phyloP scores from a whole-genome alignment of 352 stramenopile species.

The Globisporangium cederbergense region DNA sequence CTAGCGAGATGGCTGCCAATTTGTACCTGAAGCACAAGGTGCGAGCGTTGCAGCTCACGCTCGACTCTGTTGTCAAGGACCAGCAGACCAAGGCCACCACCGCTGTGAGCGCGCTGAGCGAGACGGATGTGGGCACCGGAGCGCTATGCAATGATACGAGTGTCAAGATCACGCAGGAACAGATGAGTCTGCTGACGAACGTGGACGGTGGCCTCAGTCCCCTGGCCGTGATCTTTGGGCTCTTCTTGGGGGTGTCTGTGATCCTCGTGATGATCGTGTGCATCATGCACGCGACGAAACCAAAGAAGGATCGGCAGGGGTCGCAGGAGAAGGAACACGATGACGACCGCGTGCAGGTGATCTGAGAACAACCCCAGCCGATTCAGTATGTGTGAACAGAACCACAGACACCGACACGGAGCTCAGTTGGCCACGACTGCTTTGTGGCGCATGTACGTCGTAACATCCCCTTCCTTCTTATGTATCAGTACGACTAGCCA shows the following conservation, averaged over 20 bases:
- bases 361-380: slow-evolving; percentile 1
- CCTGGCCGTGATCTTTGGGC: slow-evolving; percentile 15
- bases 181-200: slow-evolving; percentile 16
- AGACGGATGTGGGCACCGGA: not conserved
- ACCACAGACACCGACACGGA: not conserved
- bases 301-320: slow-evolving; percentile 11
- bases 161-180: slow-evolving; percentile 16
- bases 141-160: slow-evolving; percentile 13
- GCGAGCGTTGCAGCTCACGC: slow-evolving; percentile 13
- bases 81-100: not conserved
- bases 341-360: slow-evolving; percentile 13
- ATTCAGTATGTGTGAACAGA: not conserved
- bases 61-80: slow-evolving; percentile 11
- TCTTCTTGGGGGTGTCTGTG: slow-evolving; percentile 16
- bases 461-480: not conserved
- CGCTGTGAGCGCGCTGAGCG: slow-evolving; percentile 5
- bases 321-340: slow-evolving; percentile 10
- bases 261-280: slow-evolving; percentile 23
- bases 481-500: not conserved
- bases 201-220: slow-evolving; percentile 15
- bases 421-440: not conserved
- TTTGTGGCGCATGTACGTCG: not conserved
- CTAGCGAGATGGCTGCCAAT: not conserved
- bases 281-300: slow-evolving; percentile 22
- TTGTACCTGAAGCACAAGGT: slow-evolving; percentile 15